Evolutionary conservation across 2,329 filamentous ascomycete genomes (phyloP), one percentile per base, ranked within the genome.

Genomic region (Hypoxylon sp.): DNA sequence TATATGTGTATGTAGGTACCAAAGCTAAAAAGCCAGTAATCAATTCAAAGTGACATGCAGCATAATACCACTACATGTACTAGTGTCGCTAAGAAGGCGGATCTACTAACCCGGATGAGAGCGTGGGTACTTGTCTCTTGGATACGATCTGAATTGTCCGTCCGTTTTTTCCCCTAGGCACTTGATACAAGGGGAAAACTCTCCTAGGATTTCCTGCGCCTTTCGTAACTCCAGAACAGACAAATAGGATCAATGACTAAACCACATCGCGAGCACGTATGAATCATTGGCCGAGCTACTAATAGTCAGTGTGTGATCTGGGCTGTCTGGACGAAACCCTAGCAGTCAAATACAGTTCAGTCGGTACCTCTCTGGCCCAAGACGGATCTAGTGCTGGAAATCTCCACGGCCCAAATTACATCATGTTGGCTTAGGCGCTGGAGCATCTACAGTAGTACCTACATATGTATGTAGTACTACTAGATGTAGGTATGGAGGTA

Each of bases 51-150:
- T 36, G 32, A 19, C 25, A 35, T 20, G 16, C 17, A 9, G 13
- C 17, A 20, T 36, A 37, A n/a, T n/a, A n/a, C n/a, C n/a, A n/a
- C n/a, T n/a, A n/a, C n/a, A n/a, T n/a, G n/a, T n/a, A n/a, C 16
- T 40, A 41, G 40, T 43, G 40, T 29, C 19, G 25, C 17, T 32
- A 23, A 29, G 30, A 48, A 44, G 38, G 52, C 56, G 58, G 51
- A 59, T 57, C 48, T 61, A 48, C 53, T 51, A 59, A 38, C 55
- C 57, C n/a, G n/a, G n/a, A n/a, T n/a, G n/a, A n/a, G 48, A 58
- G 48, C 52, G 26, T 45, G 52, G 46, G 21, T 49, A 55, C 40
- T 42, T n/a, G n/a, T 42, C 13, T 42, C 25, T 37, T 32, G 34
- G 46, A 51, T 46, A 55, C 41, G 35, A 50, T 55, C 40, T 51